phyloP scores from a whole-genome alignment of 352 stramenopile genomes.

The Globisporangium nagaii region DNA sequence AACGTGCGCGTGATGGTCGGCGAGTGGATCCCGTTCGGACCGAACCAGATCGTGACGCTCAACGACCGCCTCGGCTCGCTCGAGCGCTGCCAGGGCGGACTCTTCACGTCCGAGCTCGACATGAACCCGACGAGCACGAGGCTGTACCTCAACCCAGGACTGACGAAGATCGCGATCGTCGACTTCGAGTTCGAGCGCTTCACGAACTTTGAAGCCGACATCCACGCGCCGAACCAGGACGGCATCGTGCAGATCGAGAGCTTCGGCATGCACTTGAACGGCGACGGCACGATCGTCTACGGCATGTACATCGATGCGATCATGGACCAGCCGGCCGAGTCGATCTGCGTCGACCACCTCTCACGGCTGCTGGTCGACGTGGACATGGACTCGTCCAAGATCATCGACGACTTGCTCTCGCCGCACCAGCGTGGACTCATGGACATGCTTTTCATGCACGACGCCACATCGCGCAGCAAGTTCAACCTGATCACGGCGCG shows the following conservation, averaged over 20 bases:
- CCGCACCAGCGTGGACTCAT: conserved; percentile 92
- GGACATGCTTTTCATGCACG: conserved; percentile 95
- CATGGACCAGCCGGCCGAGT: conserved; percentile 95
- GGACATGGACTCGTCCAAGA: conserved; percentile 93
- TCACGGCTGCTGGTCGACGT: conserved; percentile 94
- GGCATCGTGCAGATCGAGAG: conserved; percentile 97
- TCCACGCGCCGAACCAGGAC: conserved; percentile 90
- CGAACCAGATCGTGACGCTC: conserved; percentile 96
- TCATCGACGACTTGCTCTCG: conserved; percentile 95
- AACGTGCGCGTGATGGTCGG: conserved; percentile 96
- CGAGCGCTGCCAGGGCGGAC: conserved; percentile 94
- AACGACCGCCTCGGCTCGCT: conserved; percentile 96
- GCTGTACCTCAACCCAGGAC: conserved; percentile 78
- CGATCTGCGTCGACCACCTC: conserved; percentile 96
- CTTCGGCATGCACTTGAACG: conserved; percentile 90
- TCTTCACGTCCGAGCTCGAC: conserved; percentile 95
- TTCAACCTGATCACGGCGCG: conserved; percentile 97
- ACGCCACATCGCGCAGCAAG: conserved; percentile 93
- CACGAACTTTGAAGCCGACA: conserved; percentile 98
- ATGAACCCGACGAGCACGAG: conserved; percentile 71
- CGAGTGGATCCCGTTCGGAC: conserved; percentile 97
- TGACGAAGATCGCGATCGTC: conserved; percentile 96
- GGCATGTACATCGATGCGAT: conserved; percentile 94
- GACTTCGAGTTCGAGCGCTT: conserved; percentile 97
- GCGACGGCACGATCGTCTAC: conserved; percentile 79